Percentiles rank a stretch among this genome's conserved stretches.
phyloP scores from a whole-genome alignment of 1,284 basidiomycete genomes.

The Ustilago xerochloae region DNA sequence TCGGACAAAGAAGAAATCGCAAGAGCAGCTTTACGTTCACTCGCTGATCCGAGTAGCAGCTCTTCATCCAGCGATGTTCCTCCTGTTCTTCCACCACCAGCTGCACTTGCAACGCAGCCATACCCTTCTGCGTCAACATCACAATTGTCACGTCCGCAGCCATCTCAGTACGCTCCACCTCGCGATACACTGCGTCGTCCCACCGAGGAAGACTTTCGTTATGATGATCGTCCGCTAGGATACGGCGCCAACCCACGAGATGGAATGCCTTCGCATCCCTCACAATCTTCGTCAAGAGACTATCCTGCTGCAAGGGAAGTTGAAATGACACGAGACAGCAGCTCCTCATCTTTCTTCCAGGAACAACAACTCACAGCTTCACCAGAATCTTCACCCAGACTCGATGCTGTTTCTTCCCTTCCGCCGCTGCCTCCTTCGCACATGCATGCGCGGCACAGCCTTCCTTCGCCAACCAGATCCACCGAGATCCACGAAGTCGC shows the following conservation, averaged over 20 bases:
- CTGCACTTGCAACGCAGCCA: neutral
- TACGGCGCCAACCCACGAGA: too few relatives aligned
- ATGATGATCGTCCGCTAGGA: neutral
- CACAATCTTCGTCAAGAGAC: too few relatives aligned
- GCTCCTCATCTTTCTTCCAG: constrained; percentile 27
- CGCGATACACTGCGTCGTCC: neutral
- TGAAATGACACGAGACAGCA: constrained; percentile 1
- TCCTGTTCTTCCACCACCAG: constrained; percentile 6
- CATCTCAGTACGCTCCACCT: neutral
- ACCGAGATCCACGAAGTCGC: constrained; percentile 18
- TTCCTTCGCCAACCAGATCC: constrained; percentile 1
- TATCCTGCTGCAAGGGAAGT: neutral
- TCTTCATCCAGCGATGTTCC: constrained; percentile 5
- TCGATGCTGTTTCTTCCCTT: neutral
- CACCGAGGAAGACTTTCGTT: neutral
- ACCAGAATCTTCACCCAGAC: constrained; percentile 29
- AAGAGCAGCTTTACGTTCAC: constrained; percentile 39
- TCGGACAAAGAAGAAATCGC: constrained; percentile 46
- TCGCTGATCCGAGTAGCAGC: constrained; percentile 12
- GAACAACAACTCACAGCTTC: constrained; percentile 26
- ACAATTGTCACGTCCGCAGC: neutral
- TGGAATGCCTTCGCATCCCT: too few relatives aligned
- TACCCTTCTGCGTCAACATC: neutral
- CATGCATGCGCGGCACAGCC: constrained; percentile 14
- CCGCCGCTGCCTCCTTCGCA: constrained; percentile 5